Evolutionary conservation across 495 filamentous ascomycete species (phyloP), one percentile per base, ranked within the genome.

Genomic region (Daldinia bambusicola): DNA sequence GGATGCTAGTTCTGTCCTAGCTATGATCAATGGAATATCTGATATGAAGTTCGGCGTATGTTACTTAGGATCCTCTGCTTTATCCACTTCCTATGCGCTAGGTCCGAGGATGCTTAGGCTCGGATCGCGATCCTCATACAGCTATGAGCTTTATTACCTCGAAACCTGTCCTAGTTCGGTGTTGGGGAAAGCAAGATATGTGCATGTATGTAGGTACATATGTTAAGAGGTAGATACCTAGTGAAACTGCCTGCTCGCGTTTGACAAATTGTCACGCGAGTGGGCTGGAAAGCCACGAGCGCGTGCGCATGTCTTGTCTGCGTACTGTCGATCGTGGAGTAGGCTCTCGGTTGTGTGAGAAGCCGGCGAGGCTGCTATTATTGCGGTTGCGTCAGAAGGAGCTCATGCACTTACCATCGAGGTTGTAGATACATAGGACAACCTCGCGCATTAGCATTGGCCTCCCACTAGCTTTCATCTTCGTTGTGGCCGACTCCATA

Each of bases 331-430:
- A 69, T 59, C 66, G 12, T 58, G 22, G 50, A 59, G 61, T 13
- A 51, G 43, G 61, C 66, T 58, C 32, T 73, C 66, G 70, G 66
- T 32, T 51, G 30, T 20, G 51, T 26, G 60, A 45, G 56, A 34
- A 50, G 45, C 60, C 69, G 52, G 51, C 50, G 63, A 67, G 63
- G 59, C 59, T 63, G 34, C 43, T 16, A 51, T n/a, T 16, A 51
- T n/a, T 63, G 53, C 45, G 38, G 37, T 60, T 43, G 26, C 22
- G 38, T 30, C 40, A 43, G 36, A 59, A 48, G 58, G 22, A 58
- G 26, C 37, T 41, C n/a, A 65, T 53, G 62, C 37, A 56, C 60
- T 13, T 45, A 55, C n/a, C 22, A 4, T 55, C 34, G 32, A 26
- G 12, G n/a, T 26, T 45, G 43, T 50, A 56, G 55, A 55, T 50